phyloP scores from a whole-genome alignment of 202 grass and related monocot genomes.

The Hordeum pubiflorum region DNA sequence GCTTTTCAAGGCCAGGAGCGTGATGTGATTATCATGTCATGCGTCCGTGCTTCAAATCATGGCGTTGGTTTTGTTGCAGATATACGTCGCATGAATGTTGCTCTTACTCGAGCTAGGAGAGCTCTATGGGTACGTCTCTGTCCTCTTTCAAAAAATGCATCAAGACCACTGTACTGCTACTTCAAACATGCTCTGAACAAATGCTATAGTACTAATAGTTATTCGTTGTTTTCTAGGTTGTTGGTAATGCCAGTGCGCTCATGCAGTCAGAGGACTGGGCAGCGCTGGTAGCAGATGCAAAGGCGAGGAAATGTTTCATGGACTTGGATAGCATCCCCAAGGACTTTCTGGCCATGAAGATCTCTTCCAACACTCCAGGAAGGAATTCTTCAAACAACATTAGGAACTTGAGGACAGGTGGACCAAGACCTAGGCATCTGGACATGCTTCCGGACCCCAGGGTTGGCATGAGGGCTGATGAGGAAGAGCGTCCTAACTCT shows the following conservation, averaged over 20 bases:
- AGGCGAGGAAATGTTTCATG: conserved; percentile 78
- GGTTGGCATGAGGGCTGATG: conserved; percentile 45
- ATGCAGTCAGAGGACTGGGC: conserved; percentile 94
- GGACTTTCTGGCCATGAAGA: conserved; percentile 57
- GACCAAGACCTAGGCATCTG: conserved; percentile 46
- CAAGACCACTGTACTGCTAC: background rate
- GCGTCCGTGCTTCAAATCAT: conserved; percentile 87
- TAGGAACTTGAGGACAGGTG: conserved; percentile 58
- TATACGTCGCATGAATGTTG: conserved; percentile 98
- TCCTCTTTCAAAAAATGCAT: background rate
- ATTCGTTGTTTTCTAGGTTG: conserved; percentile 45
- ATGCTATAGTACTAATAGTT: conserved; percentile 16
- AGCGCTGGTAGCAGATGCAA: conserved; percentile 74
- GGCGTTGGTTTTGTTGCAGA: conserved; percentile 98
- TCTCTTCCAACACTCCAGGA: conserved; percentile 44
- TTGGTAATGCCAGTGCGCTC: conserved; percentile 94
- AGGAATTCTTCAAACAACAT: conserved; percentile 55
- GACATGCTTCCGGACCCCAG: conserved; percentile 61
- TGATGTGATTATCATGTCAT: conserved; percentile 98
- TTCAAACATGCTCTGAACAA: background rate
- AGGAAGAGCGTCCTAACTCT: conserved; percentile 55
- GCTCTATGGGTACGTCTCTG: conserved; percentile 69
- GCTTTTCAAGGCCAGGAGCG: conserved; percentile 99
- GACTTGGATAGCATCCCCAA: conserved; percentile 88
- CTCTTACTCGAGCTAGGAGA: conserved; percentile 88